phyloP scores from a whole-genome alignment of 306 rosid genomes.

The Arachis hypogaea region DNA sequence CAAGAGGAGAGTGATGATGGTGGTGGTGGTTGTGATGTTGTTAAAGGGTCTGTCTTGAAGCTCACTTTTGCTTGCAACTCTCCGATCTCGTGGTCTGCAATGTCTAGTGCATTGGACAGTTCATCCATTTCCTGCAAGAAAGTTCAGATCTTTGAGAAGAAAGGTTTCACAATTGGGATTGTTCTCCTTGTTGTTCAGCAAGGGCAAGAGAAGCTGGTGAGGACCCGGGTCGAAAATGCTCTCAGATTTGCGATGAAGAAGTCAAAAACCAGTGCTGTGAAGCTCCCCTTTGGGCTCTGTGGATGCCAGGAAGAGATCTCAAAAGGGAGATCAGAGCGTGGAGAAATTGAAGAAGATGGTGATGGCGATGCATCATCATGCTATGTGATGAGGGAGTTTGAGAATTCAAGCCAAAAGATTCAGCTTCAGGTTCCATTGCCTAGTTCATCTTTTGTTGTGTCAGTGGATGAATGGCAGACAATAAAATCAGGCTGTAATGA shows the following conservation, averaged over 20 bases:
- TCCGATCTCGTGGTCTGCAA: slow-evolving; percentile 76
- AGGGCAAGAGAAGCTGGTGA: slow-evolving; percentile 69
- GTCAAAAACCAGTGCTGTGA: slow-evolving; percentile 63
- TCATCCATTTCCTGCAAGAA: slow-evolving; percentile 82
- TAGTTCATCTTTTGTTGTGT: slow-evolving; percentile 61
- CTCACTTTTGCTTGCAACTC: slow-evolving; percentile 89
- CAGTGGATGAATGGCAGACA: slow-evolving; percentile 96
- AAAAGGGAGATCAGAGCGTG: slow-evolving; percentile 61
- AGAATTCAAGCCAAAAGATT: slow-evolving; percentile 57
- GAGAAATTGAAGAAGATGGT: slow-evolving; percentile 71
- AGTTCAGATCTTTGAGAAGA: slow-evolving; percentile 91
- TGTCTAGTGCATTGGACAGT: slow-evolving; percentile 73
- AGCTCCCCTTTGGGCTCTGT: slow-evolving; percentile 92
- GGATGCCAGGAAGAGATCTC: slow-evolving; percentile 94
- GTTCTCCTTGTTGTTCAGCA: slow-evolving; percentile 62
- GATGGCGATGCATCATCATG: slow-evolving; percentile 40
- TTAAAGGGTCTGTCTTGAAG: slow-evolving; percentile 66
- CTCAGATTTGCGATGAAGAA: slow-evolving; percentile 72
- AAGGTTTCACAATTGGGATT: slow-evolving; percentile 77
- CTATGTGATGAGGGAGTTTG: slow-evolving; percentile 59
- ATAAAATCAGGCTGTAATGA: slow-evolving; percentile 67
- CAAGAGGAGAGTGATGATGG: slow-evolving; percentile 62
- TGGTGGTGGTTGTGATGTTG: slow-evolving; percentile 34
- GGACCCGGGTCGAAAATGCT: slow-evolving; percentile 72
- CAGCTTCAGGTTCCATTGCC: slow-evolving; percentile 76